Base-by-base conservation (phyloP, 2,329 filamentous ascomycete genomes). In the Sarocladium oryzae region DNA sequence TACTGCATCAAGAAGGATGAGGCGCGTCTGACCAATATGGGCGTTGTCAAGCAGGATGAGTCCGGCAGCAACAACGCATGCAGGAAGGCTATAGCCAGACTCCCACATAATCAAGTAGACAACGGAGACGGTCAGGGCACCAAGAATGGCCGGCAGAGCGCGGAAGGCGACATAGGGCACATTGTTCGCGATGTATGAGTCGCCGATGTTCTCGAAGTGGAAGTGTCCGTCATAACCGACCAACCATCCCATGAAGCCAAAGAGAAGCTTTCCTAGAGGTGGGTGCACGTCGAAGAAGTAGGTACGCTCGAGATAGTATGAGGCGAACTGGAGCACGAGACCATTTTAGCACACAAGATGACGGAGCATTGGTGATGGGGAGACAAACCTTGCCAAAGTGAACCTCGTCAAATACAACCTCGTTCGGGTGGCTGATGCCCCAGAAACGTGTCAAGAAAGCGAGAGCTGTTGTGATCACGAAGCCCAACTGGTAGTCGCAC, bases 271-370 rank as follows among this genome's bases (percentile, higher is more conserved):
- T 70, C 89, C 93, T 62, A 99, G 95, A 15, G 93, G 93, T 59
- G 93, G 93, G 69, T 99, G 93, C 51, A 99, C 93, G 74, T 99
- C 93, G 83, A 99, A 99, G 79, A 99, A 99, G 76, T 97, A 99
- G 56, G 90, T 96, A 62, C 90, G 86, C 73, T 96, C 86, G 61
- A 99, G 85, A 69, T 99, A 99, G 66, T 83, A 86, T 9, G 83
- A 86, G 52, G 83, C 83, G 64, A 86, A 86, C 83, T 86, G 60
- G 18, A 28, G 20, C 20, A 8, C 55, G 51, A 15, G 24, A 32
- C 3, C 10, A 33, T 16, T 24, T 30, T 21, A 48, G 30, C 43
- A 36, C 38, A 23, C 10, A 28, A 30, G 7, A 16, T 21, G 21
- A 32, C 32, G 11, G 16, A 37, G 35, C 35, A 9, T 8, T 7